Evolutionary conservation across 2,329 filamentous ascomycete species (phyloP), one percentile per base, ranked within the genome.

Genomic region (Colletotrichum liaoningense): DNA sequence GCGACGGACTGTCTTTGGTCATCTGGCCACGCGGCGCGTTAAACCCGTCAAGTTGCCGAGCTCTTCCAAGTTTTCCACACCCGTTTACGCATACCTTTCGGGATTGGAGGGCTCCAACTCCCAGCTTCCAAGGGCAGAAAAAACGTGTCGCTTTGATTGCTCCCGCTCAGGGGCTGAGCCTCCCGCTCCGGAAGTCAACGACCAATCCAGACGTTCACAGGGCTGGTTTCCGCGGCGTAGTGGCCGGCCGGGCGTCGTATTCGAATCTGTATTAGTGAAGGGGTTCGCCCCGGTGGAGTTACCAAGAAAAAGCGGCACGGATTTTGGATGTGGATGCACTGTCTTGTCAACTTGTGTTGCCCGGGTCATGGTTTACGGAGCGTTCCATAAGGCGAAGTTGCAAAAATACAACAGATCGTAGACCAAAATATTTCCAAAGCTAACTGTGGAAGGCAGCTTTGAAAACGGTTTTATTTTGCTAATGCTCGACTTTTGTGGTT

Each of bases 181-280:
- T 57, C 46, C n/a, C 55, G 46, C 33, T 52, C 64, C 67, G 60
- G 60, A 70, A 19, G 49, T 49, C 70, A 38, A n/a, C 24, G 55
- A 64, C 60, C 60, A 69, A 64, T 60, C 42, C 42, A 35, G 59
- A 64, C 49, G 58, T 12, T 9, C 26, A 28, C 59, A 38, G 33
- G 59, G 60, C 70, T 69, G 70, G 24, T 52, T 12, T 38, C 28
- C 8, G 56, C 70, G 70, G 60, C 60, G 67, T 60, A 69, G 59
- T 55, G 55, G 30, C 60, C 67, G 55, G 30, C 60, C 67, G 55
- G 66, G 24, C n/a, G 42, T 73, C 55, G 56, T 69, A 63, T 73
- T 62, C 70, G 19, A 65, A 73, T 56, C 19, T 28, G 70, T 60
- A n/a, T 28, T 65, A 65, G 70, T 33, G 59, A 55, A 70, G 60